Conservation (phyloP, 805 yeast species). For the Candida odintsovae region DNA sequence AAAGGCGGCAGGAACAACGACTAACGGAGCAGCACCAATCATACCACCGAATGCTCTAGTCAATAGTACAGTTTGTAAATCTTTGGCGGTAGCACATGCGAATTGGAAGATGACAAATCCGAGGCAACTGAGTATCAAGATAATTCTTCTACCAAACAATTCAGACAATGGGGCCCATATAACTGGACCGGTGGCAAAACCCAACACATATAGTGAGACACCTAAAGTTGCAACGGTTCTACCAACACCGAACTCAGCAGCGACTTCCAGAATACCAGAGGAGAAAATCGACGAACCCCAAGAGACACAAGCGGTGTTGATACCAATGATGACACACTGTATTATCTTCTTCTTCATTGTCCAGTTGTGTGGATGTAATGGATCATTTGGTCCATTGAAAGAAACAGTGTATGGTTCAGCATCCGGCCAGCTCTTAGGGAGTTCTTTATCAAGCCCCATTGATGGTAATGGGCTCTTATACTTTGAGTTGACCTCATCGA, state of each 20-base stretch:
- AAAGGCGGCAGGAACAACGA: constrained; percentile 81
- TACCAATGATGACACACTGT: constrained; percentile 42
- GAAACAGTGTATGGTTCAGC: constrained; percentile 62
- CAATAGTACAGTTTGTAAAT: constrained; percentile 69
- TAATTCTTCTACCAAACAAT: constrained; percentile 62
- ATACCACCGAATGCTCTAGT: constrained; percentile 78
- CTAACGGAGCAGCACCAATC: constrained; percentile 80
- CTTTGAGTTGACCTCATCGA: constrained; percentile 24
- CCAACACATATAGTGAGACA: constrained; percentile 78
- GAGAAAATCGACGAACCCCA: constrained; percentile 86
- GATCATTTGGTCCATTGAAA: constrained; percentile 76
- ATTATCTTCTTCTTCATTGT: constrained; percentile 38
- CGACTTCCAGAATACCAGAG: constrained; percentile 45
- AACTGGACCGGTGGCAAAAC: constrained; percentile 91
- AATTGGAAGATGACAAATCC: constrained; percentile 57
- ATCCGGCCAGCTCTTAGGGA: constrained; percentile 45
- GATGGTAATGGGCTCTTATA: constrained; percentile 37
- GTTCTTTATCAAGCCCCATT: constrained; percentile 62
- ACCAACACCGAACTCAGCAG: constrained; percentile 53
- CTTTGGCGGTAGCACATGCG: constrained; percentile 74
- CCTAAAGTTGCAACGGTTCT: constrained; percentile 67
- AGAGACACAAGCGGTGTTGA: constrained; percentile 46
- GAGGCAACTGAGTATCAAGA: constrained; percentile 50
- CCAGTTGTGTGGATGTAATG: constrained; percentile 80
- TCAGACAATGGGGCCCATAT: constrained; percentile 90